phyloP scores from a whole-genome alignment of 2,329 filamentous ascomycete genomes.

The Colletotrichum acutatum region DNA sequence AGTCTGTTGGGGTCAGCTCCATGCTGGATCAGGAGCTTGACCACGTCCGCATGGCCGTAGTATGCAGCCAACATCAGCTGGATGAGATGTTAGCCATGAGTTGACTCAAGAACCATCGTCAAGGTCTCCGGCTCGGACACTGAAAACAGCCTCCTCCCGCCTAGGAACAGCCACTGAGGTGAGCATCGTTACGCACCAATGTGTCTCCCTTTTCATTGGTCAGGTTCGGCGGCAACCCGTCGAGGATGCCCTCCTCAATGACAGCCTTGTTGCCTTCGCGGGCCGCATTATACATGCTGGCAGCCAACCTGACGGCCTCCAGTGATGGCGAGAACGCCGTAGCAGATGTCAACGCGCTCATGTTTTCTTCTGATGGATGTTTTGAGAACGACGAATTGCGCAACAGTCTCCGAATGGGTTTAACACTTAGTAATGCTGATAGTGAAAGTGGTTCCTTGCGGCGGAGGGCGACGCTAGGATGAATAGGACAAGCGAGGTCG shows the following conservation, averaged over 20 bases:
- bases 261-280: slow-evolving; percentile 66
- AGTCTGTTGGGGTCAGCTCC: slow-evolving; percentile 75
- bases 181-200: slow-evolving; percentile 57
- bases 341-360: slow-evolving; percentile 31
- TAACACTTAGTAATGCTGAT: slow-evolving; percentile 9
- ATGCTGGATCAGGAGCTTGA: slow-evolving; percentile 67
- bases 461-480: not conserved
- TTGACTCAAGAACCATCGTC: not conserved
- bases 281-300: slow-evolving; percentile 74
- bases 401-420: not conserved
- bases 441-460: slow-evolving; percentile 1
- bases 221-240: slow-evolving; percentile 75
- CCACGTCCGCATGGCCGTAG: slow-evolving; percentile 71
- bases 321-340: slow-evolving; percentile 57
- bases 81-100: not conserved
- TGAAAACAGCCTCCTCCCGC: not conserved
- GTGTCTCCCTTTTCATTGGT: slow-evolving; percentile 80
- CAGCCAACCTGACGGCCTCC: slow-evolving; percentile 73
- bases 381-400: not conserved
- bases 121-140: not conserved
- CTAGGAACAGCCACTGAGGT: not conserved
- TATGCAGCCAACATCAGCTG: slow-evolving; percentile 79
- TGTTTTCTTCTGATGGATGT: not conserved
- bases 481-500: not conserved
- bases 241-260: slow-evolving; percentile 70